Base-by-base conservation (phyloP, 1,284 basidiomycete genomes). In the Ustilago esculenta region DNA sequence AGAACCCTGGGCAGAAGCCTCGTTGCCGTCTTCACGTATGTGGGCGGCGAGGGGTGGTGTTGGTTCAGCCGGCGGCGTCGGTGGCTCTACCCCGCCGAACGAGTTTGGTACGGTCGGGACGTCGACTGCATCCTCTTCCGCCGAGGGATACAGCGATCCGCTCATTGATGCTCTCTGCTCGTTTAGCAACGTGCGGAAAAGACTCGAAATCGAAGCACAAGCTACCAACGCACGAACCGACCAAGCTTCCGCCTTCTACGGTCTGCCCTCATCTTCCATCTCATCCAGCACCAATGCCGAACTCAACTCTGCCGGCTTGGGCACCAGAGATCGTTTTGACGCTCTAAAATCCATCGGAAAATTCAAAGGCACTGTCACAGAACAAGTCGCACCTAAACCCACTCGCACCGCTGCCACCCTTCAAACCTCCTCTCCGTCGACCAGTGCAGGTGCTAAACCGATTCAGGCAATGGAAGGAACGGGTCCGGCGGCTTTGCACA, bases 281-380 rank as follows among this genome's bases (percentile, higher is more conserved):
- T 49, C 29, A 10, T 37, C 35, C 11, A 47, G 12, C 24, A 11
- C 33, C 5, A 14, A 37, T 11, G 51, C 51, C 9, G 29, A 52
- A 20, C 43, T 54, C 39, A 61, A 47, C 17, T 47, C 48, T 3
- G 58, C 65, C 7, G 65, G 65, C 9, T 32, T 68, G 1, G 58
- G 65, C 14, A 72, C 63, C 14, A 21, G 65, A 6, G 58, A 67
- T 14, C 47, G 68, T 10, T 67, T 76, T 47, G 59, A 74, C 32
- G 68, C 71, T 5, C 61, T 77, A 18, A 60, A 65, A 24, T 15
- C 43, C 2, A 66, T 73, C 30, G 53, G 73, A 23, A 57, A 66
- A 27, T 77, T 77, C 56, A 79, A 79, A 44, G 75, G 75, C n/a
- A 73, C 70, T 8, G 76, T 78, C 8, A 58, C 37, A 1, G 76